These are phyloP conservation scores for Verticillium alfalfae DNA, from an alignment of 2,329 filamentous ascomycete genomes.

Conservation along the genomic window DNA sequence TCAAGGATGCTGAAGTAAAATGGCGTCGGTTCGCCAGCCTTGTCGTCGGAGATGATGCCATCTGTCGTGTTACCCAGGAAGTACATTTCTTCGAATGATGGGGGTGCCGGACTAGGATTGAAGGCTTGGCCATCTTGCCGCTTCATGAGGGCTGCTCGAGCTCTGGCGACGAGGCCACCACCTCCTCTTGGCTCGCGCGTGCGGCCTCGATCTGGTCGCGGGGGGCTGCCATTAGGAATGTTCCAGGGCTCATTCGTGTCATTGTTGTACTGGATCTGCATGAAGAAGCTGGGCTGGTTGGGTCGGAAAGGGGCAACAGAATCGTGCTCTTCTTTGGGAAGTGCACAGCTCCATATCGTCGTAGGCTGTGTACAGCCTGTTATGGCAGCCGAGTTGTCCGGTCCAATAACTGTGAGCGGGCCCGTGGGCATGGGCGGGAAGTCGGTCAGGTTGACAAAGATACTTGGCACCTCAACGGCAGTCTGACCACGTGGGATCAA, in stretches of 20 bases:
- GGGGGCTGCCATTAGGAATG: constrained; percentile 29
- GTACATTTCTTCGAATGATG: constrained; percentile 62
- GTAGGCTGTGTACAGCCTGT: constrained; percentile 66
- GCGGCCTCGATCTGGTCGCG: constrained; percentile 15
- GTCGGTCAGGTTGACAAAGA: constrained; percentile 79
- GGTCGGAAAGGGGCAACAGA: constrained; percentile 57
- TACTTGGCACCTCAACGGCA: constrained; percentile 26
- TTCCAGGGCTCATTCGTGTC: constrained; percentile 47
- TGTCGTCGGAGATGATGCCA: constrained; percentile 56
- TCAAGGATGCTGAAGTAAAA: constrained; percentile 76
- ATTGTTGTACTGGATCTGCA: constrained; percentile 73
- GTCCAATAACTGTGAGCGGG: constrained; percentile 69
- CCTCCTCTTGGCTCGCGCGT: constrained; percentile 12
- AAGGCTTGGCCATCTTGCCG: constrained; percentile 26
- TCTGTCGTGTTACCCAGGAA: constrained; percentile 89
- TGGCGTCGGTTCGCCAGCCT: constrained; percentile 80
- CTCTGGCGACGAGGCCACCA: constrained; percentile 8
- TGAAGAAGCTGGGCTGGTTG: constrained; percentile 70
- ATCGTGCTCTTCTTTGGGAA: constrained; percentile 72
- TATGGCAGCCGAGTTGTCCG: constrained; percentile 59
- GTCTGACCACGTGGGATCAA: constrained; percentile 35
- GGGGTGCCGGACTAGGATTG: constrained; percentile 49
- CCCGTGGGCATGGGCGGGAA: constrained; percentile 86
- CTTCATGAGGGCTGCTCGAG: constrained; percentile 7
- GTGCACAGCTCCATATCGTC: constrained; percentile 78